phyloP scores from a whole-genome alignment of 306 rosid genomes.

The Macrotyloma uniflorum region DNA sequence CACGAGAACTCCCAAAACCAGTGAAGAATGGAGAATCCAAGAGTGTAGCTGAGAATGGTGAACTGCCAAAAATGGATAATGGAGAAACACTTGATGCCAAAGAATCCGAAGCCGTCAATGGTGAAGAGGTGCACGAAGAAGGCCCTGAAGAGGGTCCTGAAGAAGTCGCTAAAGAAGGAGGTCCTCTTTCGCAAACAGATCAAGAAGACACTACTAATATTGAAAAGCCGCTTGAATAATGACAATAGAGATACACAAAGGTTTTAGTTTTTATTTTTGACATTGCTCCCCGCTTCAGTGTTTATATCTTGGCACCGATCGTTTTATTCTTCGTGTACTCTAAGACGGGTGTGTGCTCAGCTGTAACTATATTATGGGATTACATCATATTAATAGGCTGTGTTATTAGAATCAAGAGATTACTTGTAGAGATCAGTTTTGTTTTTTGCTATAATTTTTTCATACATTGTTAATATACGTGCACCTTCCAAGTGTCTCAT shows the following conservation, averaged over 20 bases:
- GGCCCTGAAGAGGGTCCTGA: background rate
- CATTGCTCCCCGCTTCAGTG: conserved; percentile 14
- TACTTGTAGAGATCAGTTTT: conserved; percentile 11
- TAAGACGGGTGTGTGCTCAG: background rate
- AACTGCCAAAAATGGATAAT: conserved; percentile 58
- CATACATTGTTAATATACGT: background rate
- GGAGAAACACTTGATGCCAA: conserved; percentile 55
- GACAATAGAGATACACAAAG: conserved; percentile 26
- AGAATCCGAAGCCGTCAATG: conserved; percentile 43
- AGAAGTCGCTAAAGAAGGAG: conserved; percentile 16
- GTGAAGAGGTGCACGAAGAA: conserved; percentile 48
- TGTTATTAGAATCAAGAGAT: conserved; percentile 16
- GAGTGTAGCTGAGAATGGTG: conserved; percentile 60
- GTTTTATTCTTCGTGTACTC: conserved; percentile 20
- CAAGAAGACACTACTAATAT: conserved; percentile 39
- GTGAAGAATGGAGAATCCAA: conserved; percentile 55
- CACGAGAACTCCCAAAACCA: conserved; percentile 73
- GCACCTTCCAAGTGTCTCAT: background rate
- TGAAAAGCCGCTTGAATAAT: conserved; percentile 43
- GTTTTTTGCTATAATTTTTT: background rate
- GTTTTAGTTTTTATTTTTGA: background rate
- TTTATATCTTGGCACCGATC: background rate
- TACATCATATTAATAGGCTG: conserved; percentile 22
- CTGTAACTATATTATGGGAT: conserved; percentile 35
- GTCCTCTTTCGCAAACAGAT: conserved; percentile 42